phyloP scores from a whole-genome alignment of 2,329 filamentous ascomycete genomes.

The Penicillium sp. region DNA sequence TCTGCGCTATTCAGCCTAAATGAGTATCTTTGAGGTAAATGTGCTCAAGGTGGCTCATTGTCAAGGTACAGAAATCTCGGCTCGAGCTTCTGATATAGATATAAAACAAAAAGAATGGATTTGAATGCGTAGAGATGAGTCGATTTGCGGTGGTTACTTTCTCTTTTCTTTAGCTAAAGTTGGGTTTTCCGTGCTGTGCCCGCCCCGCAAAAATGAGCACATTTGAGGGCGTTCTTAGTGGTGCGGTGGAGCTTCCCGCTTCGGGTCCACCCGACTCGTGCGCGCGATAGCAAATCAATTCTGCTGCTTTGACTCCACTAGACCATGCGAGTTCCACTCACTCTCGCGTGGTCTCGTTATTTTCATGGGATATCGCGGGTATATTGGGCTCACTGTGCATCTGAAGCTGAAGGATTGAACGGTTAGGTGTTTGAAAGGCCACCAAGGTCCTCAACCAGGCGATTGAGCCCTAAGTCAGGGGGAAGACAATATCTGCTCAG shows the following conservation, averaged over 20 bases:
- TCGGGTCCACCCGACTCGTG: background rate
- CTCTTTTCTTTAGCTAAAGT: background rate
- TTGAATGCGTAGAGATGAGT: background rate
- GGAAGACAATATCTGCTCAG: background rate
- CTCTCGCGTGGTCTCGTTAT: background rate
- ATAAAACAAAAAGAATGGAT: background rate
- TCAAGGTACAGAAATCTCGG: background rate
- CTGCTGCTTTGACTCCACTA: background rate
- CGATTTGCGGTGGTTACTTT: background rate
- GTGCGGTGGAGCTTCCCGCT: slow-evolving; percentile 9
- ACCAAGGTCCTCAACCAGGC: background rate
- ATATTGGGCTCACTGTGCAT: background rate
- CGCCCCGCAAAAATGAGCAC: slow-evolving; percentile 12
- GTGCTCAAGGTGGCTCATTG: background rate
- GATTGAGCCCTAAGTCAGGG: background rate
- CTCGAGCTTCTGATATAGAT: background rate
- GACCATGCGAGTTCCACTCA: background rate
- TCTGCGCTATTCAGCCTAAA: background rate
- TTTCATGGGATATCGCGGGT: background rate
- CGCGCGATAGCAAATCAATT: background rate
- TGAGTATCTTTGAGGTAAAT: background rate
- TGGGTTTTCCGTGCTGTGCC: background rate
- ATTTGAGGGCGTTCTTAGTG: slow-evolving; percentile 15
- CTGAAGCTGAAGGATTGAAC: background rate
- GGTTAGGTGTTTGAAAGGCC: background rate